phyloP scores from a whole-genome alignment of 2,329 filamentous ascomycete species.

The Ceratocystis diversiconidia region DNA sequence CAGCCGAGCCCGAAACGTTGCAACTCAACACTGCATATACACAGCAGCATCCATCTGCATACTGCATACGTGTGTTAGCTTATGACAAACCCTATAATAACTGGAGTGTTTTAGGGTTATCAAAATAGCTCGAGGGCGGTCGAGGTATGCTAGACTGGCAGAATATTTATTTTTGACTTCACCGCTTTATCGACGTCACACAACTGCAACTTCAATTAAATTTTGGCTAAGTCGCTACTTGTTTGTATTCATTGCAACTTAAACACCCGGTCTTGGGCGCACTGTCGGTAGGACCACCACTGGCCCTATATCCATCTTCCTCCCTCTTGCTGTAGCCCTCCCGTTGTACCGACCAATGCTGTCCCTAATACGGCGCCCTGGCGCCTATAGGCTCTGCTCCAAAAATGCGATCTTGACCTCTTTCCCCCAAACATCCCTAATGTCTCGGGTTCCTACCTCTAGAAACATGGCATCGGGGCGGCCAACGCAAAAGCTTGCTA shows the following conservation, averaged over 20 bases:
- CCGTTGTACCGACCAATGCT: background rate
- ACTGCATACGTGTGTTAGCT: too few relatives aligned
- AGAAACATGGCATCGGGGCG: background rate
- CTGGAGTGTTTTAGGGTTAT: background rate
- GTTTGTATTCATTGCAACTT: too few relatives aligned
- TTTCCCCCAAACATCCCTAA: background rate
- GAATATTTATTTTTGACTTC: background rate
- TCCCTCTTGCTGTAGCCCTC: background rate
- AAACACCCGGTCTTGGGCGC: too few relatives aligned
- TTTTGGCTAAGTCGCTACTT: background rate
- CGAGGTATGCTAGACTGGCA: background rate
- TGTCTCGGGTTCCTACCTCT: background rate
- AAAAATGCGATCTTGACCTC: background rate
- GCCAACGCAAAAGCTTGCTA: background rate
- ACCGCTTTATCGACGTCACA: background rate
- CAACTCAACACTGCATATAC: too few relatives aligned
- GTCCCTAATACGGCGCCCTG: slow-evolving; percentile 5
- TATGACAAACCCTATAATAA: background rate
- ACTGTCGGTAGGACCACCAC: too few relatives aligned
- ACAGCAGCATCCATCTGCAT: too few relatives aligned
- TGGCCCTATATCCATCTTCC: background rate
- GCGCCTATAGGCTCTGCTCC: background rate
- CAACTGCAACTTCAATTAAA: background rate
- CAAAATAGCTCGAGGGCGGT: background rate
- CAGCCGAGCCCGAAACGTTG: too few relatives aligned